Evolutionary conservation across 805 yeast species (phyloP).

Genomic region (Ascoidea rubescens): DNA sequence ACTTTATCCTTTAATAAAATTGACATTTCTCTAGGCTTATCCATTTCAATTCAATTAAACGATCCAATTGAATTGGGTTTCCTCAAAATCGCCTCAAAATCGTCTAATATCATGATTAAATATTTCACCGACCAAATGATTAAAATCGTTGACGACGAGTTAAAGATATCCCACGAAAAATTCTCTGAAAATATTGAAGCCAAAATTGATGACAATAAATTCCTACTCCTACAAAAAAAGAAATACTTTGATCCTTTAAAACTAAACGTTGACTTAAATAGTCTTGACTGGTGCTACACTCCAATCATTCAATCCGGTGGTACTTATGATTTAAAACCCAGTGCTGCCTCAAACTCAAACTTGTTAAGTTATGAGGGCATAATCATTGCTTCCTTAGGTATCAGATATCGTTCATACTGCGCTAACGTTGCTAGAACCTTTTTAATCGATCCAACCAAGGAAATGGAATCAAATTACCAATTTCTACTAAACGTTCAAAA

Average conservation of each 20-base stretch:
- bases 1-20: constrained; percentile 21
- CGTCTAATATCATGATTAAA: constrained; percentile 69
- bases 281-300: constrained; percentile 85
- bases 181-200: constrained; percentile 66
- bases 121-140: constrained; percentile 81
- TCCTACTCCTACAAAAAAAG: constrained; percentile 42
- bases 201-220: constrained; percentile 67
- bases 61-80: constrained; percentile 65
- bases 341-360: constrained; percentile 61
- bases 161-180: constrained; percentile 56
- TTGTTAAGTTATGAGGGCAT: constrained; percentile 60
- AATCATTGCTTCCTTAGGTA: constrained; percentile 70
- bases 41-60: constrained; percentile 53
- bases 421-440: constrained; percentile 81
- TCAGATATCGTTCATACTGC: constrained; percentile 80
- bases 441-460: constrained; percentile 75
- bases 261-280: constrained; percentile 54
- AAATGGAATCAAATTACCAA: constrained; percentile 69
- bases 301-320: constrained; percentile 88
- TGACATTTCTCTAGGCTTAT: constrained; percentile 41
- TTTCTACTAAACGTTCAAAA: constrained; percentile 58
- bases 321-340: constrained; percentile 68
- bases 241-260: constrained; percentile 27
- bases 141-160: constrained; percentile 74
- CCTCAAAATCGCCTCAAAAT: constrained; percentile 57